phyloP scores from a whole-genome alignment of 2,329 filamentous ascomycete species.

The Fusarium pseudoanthophilum region DNA sequence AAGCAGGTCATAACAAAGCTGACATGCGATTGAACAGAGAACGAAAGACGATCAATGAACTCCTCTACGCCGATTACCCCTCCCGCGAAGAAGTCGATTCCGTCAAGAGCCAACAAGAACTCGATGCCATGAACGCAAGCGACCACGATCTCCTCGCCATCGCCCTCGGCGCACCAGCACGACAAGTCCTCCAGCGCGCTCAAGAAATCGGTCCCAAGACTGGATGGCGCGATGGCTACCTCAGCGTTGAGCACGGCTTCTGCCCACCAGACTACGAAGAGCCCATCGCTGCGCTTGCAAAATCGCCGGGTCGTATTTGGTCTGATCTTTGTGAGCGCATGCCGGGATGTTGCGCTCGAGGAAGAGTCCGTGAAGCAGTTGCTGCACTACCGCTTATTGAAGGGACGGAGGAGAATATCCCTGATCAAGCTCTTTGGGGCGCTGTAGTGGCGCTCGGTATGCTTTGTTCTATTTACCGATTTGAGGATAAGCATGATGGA shows the following conservation, averaged over 20 bases:
- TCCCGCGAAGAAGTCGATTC: conserved; percentile 52
- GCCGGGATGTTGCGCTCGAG: conserved; percentile 61
- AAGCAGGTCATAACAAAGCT: neutral
- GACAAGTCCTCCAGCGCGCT: conserved; percentile 63
- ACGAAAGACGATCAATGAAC: conserved; percentile 59
- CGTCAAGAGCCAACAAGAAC: conserved; percentile 52
- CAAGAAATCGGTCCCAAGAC: conserved; percentile 62
- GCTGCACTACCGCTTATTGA: conserved; percentile 60
- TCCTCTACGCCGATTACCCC: conserved; percentile 59
- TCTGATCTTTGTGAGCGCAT: conserved; percentile 64
- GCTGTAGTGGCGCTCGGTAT: conserved; percentile 63
- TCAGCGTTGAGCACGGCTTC: conserved; percentile 60
- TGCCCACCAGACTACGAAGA: conserved; percentile 63
- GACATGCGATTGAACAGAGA: conserved; percentile 44
- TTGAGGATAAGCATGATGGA: conserved; percentile 63
- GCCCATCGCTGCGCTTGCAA: conserved; percentile 54
- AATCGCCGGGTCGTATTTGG: conserved; percentile 65
- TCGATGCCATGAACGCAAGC: conserved; percentile 59
- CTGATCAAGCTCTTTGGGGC: conserved; percentile 63
- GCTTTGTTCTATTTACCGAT: conserved; percentile 64
- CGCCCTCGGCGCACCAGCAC: conserved; percentile 63
- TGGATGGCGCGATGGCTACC: conserved; percentile 60
- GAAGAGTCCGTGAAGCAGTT: conserved; percentile 61
- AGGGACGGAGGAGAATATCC: conserved; percentile 61
- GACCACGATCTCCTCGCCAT: conserved; percentile 63